Evolutionary conservation across 1,284 basidiomycete species (phyloP).

Genomic region (Malassezia furfur): DNA sequence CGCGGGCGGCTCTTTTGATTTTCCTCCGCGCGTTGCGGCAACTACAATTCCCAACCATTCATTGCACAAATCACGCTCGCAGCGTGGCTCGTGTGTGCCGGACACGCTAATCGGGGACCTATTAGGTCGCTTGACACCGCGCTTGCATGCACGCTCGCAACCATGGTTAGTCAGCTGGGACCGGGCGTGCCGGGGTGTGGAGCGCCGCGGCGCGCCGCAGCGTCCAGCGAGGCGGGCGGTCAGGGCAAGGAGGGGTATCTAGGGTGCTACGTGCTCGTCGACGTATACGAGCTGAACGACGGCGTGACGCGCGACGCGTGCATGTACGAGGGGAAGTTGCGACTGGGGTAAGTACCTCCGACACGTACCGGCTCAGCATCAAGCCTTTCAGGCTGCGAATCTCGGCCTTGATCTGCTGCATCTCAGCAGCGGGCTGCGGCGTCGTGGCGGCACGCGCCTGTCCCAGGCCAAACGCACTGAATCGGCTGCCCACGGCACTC

Average conservation of each 20-base stretch:
- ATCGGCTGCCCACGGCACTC: conserved; percentile 2
- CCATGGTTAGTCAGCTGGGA: background rate
- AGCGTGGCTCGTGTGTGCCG: background rate
- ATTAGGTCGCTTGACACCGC: background rate
- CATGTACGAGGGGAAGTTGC: conserved; percentile 32
- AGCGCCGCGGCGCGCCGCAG: conserved; percentile 1
- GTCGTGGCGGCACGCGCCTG: background rate
- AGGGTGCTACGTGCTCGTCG: background rate
- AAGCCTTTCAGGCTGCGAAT: conserved; percentile 41
- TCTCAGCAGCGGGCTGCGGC: conserved; percentile 8
- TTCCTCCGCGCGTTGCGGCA: conserved; percentile 3
- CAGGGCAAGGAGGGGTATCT: background rate
- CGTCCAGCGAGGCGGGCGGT: background rate
- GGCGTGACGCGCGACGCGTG: conserved; percentile 17
- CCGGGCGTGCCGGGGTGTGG: background rate
- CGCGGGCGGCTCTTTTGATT: background rate
- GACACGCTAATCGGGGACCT: background rate
- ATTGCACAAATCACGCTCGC: background rate
- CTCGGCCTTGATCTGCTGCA: conserved; percentile 39
- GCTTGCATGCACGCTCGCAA: background rate
- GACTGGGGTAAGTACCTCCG: conserved; percentile 5
- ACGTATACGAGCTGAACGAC: conserved; percentile 2
- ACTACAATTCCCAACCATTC: conserved; percentile 4
- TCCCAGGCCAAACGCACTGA: background rate
- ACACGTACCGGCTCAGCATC: conserved; percentile 25